phyloP scores from a whole-genome alignment of 257 asterid species.

The Solanum verrucosum region DNA sequence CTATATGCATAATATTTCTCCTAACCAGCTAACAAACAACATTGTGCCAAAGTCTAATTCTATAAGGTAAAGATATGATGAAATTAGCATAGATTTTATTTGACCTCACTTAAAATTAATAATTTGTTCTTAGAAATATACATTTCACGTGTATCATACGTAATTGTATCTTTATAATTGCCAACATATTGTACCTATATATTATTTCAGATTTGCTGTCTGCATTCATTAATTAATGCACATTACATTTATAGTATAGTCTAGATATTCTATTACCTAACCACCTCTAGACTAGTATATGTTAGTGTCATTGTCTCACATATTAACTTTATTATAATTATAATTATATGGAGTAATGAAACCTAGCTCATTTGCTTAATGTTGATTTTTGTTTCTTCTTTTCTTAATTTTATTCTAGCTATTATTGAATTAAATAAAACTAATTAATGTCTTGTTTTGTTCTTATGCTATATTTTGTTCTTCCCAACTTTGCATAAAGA shows the following conservation, averaged over 20 bases:
- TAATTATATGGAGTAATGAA: not conserved
- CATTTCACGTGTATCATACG: constrained; percentile 3
- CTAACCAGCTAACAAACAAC: not conserved
- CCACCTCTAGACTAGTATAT: not conserved
- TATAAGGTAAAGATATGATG: constrained; percentile 22
- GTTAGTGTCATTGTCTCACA: constrained; percentile 13
- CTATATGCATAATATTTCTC: not conserved
- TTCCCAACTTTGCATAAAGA: not conserved
- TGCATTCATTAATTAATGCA: not conserved
- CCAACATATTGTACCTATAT: not conserved
- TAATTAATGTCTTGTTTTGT: not conserved
- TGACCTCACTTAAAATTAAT: constrained; percentile 2
- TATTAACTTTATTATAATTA: not conserved
- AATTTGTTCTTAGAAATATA: not conserved
- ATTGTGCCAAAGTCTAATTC: not conserved
- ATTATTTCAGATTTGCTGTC: not conserved
- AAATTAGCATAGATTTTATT: constrained; percentile 24
- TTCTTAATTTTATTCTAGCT: not conserved
- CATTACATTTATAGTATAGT: not conserved
- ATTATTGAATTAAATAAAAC: not conserved
- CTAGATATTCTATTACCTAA: not conserved
- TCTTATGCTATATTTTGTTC: not conserved
- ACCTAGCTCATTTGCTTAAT: not conserved
- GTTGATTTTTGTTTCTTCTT: not conserved
- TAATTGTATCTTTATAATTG: not conserved